phyloP scores from a whole-genome alignment of 768 basidiomycete species.

The Mycena galopus region DNA sequence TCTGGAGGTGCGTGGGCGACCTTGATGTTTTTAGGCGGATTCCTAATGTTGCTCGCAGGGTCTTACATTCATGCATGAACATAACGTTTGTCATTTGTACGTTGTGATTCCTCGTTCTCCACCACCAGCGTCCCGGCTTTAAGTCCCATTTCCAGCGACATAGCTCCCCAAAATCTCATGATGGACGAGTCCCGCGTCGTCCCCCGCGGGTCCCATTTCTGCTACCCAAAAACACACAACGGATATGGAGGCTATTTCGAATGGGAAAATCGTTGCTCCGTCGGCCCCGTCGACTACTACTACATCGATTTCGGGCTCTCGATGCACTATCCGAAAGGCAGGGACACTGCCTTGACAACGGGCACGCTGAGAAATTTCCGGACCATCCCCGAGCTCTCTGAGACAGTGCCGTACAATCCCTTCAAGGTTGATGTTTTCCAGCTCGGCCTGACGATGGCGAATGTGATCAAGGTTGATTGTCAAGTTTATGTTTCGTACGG shows the following conservation, averaged over 20 bases:
- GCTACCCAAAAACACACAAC: not conserved
- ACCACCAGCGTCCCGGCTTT: no score
- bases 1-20: no score
- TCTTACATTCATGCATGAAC: no score
- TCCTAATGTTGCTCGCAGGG: no score
- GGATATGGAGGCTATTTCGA: constrained; percentile 1
- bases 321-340: constrained; percentile 9
- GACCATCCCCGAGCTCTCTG: constrained; percentile 25
- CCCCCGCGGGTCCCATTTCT: constrained; percentile 24
- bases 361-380: constrained; percentile 8
- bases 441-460: constrained; percentile 17
- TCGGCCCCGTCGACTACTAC: constrained; percentile 25
- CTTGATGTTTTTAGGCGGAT: no score
- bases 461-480: constrained; percentile 13
- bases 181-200: constrained; percentile 29
- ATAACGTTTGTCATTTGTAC: no score
- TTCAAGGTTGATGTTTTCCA: constrained; percentile 27
- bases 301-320: constrained; percentile 34
- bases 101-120: no score
- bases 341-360: not conserved
- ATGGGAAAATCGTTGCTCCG: constrained; percentile 16
- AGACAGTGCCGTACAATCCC: constrained; percentile 25
- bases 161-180: no score
- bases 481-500: no score
- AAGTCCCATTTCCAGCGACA: no score